Evolutionary conservation across 768 basidiomycete species (phyloP).

Genomic region (Boletus rex-veris): DNA sequence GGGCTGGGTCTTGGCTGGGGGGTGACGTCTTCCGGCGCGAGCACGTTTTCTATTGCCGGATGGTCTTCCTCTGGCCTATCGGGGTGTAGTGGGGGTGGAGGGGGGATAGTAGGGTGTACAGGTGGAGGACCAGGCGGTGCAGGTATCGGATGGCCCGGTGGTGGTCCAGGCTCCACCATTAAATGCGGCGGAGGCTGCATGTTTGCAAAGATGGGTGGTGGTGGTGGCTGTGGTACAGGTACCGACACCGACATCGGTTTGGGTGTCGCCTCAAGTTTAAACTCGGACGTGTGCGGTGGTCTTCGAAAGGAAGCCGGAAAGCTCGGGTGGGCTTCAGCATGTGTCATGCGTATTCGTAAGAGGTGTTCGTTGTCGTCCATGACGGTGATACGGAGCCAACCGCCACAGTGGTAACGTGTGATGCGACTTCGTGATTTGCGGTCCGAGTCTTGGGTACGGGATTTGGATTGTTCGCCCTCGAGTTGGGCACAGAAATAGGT

Average conservation of each 20-base stretch:
- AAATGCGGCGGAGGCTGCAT: constrained; percentile 21
- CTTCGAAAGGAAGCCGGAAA: constrained; percentile 33
- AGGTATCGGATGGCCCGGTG: constrained; percentile 9
- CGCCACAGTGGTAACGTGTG: constrained; percentile 33
- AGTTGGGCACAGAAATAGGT: constrained; percentile 36
- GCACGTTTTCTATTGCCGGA: constrained; percentile 10
- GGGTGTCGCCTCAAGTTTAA: constrained; percentile 29
- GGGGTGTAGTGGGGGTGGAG: constrained; percentile 7
- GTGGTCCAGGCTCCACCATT: constrained; percentile 20
- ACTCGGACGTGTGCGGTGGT: constrained; percentile 32
- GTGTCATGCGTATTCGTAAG: constrained; percentile 35
- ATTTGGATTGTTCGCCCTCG: constrained; percentile 34
- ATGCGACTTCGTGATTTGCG: constrained; percentile 35
- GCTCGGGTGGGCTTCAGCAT: constrained; percentile 32
- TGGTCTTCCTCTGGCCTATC: constrained; percentile 16
- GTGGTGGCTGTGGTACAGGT: constrained; percentile 11
- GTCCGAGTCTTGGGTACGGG: constrained; percentile 31
- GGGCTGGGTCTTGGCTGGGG: constrained; percentile 14
- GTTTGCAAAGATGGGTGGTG: constrained; percentile 22
- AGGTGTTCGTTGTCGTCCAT: constrained; percentile 36
- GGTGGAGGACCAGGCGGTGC: constrained; percentile 6
- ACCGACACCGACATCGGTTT: constrained; percentile 17
- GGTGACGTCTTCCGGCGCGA: constrained; percentile 17
- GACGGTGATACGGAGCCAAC: constrained; percentile 35
- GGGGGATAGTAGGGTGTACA: constrained; percentile 8